Conservation (phyloP, 306 rosid genomes). For the Cicer bijugum region DNA sequence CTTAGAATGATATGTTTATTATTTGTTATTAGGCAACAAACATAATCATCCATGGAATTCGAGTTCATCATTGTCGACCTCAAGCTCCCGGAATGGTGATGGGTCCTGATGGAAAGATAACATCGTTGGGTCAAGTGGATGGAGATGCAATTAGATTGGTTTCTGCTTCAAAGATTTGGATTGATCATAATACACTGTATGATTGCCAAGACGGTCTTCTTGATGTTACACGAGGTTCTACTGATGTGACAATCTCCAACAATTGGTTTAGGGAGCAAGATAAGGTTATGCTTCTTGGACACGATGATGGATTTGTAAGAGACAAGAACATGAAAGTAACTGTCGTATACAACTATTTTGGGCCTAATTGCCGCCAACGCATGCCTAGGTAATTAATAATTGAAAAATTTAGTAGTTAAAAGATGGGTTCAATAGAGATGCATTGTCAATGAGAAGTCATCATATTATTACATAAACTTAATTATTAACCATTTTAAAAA, state of each 20-base stretch:
- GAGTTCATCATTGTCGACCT: slow-evolving; percentile 39
- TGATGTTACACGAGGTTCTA: slow-evolving; percentile 47
- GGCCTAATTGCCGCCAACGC: slow-evolving; percentile 46
- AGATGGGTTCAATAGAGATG: no score
- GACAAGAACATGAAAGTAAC: slow-evolving; percentile 45
- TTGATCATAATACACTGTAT: slow-evolving; percentile 47
- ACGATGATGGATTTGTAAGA: slow-evolving; percentile 46
- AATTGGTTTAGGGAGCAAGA: slow-evolving; percentile 49
- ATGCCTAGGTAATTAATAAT: slow-evolving; percentile 42
- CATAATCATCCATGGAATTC: slow-evolving; percentile 41
- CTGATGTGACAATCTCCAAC: slow-evolving; percentile 44
- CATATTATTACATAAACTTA: no score
- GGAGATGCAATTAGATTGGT: slow-evolving; percentile 51
- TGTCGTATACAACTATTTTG: slow-evolving; percentile 44
- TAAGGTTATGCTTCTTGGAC: slow-evolving; percentile 48
- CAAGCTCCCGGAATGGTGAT: slow-evolving; percentile 48
- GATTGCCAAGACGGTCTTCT: slow-evolving; percentile 47
- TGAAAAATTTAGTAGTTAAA: no score
- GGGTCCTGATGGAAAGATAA: slow-evolving; percentile 41
- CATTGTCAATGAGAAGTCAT: no score
- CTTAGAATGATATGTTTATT: not conserved
- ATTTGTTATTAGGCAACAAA: slow-evolving; percentile 41
- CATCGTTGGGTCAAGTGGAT: slow-evolving; percentile 35
- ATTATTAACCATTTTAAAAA: no score
- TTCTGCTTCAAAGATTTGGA: slow-evolving; percentile 47